A percentile compares a stretch with the other conserved stretches of the same genome.
Conservation (phyloP, 805 yeast genomes). For the Cyberlindnera sargentensis region DNA sequence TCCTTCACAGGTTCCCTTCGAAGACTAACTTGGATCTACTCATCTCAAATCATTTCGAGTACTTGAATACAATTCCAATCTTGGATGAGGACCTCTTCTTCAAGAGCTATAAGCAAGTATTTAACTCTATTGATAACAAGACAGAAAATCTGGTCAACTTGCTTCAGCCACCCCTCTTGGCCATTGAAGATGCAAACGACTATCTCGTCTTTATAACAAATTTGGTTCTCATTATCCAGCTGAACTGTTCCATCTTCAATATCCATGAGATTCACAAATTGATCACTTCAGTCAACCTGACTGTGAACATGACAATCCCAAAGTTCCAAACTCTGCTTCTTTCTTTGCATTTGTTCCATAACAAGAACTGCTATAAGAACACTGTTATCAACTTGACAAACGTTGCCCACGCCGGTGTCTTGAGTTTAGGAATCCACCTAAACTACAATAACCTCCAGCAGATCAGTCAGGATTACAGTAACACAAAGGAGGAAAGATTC, state of each 20-base stretch:
- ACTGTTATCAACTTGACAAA: slow-evolving; percentile 18
- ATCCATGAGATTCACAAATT: slow-evolving; percentile 23
- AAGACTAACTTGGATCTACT: slow-evolving; percentile 22
- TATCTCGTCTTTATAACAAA: slow-evolving; percentile 9
- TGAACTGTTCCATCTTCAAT: slow-evolving; percentile 23
- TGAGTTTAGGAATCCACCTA: slow-evolving; percentile 23
- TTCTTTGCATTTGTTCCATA: slow-evolving; percentile 20
- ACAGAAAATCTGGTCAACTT: slow-evolving; percentile 11
- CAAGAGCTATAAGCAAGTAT: slow-evolving; percentile 14
- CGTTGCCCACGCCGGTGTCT: slow-evolving; percentile 15
- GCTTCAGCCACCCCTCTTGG: slow-evolving; percentile 1
- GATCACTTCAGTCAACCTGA: slow-evolving; percentile 13
- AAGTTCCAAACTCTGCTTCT: slow-evolving; percentile 21
- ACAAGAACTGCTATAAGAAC: slow-evolving; percentile 22
- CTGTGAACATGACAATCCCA: slow-evolving; percentile 12
- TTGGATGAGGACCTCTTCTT: slow-evolving; percentile 21
- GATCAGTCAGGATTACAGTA: slow-evolving; percentile 4
- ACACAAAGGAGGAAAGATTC: slow-evolving; percentile 10
- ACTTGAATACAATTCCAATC: slow-evolving; percentile 21
- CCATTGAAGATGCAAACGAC: slow-evolving; percentile 24
- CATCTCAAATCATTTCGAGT: slow-evolving; percentile 21
- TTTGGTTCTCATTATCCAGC: slow-evolving; percentile 35
- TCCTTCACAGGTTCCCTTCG: slow-evolving; percentile 21
- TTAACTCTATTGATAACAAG: slow-evolving; percentile 14
- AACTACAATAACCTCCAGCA: slow-evolving; percentile 20